A percentile compares a stretch with the other conserved stretches of the same genome.
These are phyloP conservation scores for Kwoniella sp. DNA, from an alignment of 768 basidiomycete genomes.

Conservation along the genomic window DNA sequence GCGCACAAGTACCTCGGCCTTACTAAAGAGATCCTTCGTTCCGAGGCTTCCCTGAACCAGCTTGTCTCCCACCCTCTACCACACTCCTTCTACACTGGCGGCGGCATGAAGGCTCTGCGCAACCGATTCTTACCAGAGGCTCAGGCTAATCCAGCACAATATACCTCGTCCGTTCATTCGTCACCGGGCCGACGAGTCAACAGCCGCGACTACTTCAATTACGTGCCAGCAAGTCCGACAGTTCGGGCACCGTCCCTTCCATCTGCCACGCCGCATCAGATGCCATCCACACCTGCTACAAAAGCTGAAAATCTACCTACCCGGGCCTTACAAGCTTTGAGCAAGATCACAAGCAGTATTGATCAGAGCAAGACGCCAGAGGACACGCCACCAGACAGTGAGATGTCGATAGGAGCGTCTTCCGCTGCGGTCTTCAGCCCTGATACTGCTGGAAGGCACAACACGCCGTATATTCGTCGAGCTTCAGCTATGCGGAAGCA, in stretches of 20 bases:
- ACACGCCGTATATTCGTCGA: constrained; percentile 20
- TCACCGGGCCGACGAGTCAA: constrained; percentile 12
- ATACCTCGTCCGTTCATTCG: constrained; percentile 4
- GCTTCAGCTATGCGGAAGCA: constrained; percentile 40
- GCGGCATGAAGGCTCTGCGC: constrained; percentile 80
- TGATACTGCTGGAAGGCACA: constrained; percentile 26
- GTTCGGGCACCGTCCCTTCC: constrained; percentile 40
- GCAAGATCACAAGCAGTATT: no score
- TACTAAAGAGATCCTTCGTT: constrained; percentile 88
- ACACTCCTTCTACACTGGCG: constrained; percentile 81
- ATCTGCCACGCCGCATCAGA: constrained; percentile 31
- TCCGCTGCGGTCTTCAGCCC: constrained; percentile 27
- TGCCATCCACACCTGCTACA: constrained; percentile 25
- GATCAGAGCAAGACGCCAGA: not conserved
- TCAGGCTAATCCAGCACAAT: not conserved
- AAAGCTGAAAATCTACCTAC: not conserved
- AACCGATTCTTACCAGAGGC: constrained; percentile 68
- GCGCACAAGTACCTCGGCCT: constrained; percentile 91
- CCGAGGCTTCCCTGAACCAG: constrained; percentile 95
- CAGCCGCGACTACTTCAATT: constrained; percentile 50
- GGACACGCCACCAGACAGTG: not conserved
- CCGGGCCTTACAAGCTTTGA: constrained; percentile 9
- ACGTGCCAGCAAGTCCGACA: constrained; percentile 37
- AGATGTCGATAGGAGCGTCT: constrained; percentile 2
- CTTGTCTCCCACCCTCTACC: constrained; percentile 95